Conservation (phyloP, 139 green algal genomes). For the Volvox africanus region DNA sequence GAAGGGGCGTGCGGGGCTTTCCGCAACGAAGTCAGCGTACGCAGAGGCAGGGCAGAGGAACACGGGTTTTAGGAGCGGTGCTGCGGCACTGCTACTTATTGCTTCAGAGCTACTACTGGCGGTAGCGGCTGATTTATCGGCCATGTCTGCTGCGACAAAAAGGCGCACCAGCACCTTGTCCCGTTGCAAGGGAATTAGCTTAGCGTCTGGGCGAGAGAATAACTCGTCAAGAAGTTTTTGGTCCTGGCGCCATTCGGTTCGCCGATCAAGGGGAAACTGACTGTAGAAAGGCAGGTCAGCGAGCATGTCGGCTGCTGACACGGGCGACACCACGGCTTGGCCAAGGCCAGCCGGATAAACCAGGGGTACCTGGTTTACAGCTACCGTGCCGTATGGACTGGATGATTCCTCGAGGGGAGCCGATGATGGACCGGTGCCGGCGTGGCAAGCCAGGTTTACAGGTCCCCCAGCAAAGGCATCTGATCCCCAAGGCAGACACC, state of each 20-base stretch:
- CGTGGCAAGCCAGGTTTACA: too few relatives aligned
- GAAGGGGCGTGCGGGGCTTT: conserved; percentile 20
- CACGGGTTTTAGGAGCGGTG: conserved; percentile 8
- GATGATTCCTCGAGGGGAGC: too few relatives aligned
- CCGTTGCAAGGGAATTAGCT: not conserved
- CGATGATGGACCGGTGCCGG: too few relatives aligned
- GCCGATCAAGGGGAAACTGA: conserved; percentile 33
- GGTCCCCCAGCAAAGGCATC: too few relatives aligned
- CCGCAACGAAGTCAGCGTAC: not conserved
- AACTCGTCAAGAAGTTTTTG: not conserved
- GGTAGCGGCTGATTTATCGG: not conserved
- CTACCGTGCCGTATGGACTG: too few relatives aligned
- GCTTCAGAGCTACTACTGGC: too few relatives aligned
- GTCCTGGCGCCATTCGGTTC: conserved; percentile 7
- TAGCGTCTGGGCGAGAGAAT: not conserved
- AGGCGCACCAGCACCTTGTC: conserved; percentile 30
- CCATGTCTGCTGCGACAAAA: too few relatives aligned
- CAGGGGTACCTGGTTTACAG: too few relatives aligned
- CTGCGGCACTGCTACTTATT: not conserved
- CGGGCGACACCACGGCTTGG: conserved; percentile 6
- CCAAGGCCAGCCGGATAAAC: not conserved
- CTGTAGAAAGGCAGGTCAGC: conserved; percentile 34
- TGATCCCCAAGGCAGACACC: not conserved
- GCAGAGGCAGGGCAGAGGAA: conserved; percentile 19
- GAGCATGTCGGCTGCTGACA: not conserved